Percentiles rank a stretch among this genome's conserved stretches.
These are phyloP conservation scores for Saturnispora sanitii DNA, from an alignment of 805 yeast species.

Conservation along the genomic window DNA sequence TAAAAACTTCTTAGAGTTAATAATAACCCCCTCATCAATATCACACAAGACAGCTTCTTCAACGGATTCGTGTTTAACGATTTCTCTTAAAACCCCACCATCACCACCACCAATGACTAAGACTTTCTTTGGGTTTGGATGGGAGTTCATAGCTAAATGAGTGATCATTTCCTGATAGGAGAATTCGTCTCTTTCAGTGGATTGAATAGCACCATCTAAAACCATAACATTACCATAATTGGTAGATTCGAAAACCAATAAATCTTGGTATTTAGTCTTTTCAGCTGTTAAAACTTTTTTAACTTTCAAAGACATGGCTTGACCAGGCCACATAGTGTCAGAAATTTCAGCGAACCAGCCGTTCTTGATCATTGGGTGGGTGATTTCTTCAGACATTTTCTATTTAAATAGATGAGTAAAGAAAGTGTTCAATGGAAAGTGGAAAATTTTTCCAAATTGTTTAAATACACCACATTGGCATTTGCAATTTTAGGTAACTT, in stretches of 20 bases:
- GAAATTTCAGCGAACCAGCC: constrained; percentile 97
- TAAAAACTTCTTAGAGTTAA: constrained; percentile 74
- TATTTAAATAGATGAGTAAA: not conserved
- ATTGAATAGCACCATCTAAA: constrained; percentile 90
- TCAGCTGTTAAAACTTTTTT: constrained; percentile 79
- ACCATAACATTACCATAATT: constrained; percentile 94
- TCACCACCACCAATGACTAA: constrained; percentile 94
- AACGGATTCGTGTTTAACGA: constrained; percentile 53
- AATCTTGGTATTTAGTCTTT: constrained; percentile 86
- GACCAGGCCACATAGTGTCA: constrained; percentile 98
- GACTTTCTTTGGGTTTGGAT: constrained; percentile 79
- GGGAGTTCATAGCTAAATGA: constrained; percentile 85
- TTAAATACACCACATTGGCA: too few species aligned
- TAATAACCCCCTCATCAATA: constrained; percentile 88
- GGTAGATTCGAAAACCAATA: constrained; percentile 83
- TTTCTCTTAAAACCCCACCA: constrained; percentile 88
- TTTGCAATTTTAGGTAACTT: too few species aligned
- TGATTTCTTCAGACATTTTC: constrained; percentile 27
- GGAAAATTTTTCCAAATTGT: too few species aligned
- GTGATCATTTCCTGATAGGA: constrained; percentile 98
- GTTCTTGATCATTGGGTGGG: constrained; percentile 56
- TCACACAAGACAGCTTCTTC: constrained; percentile 72
- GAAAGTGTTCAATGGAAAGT: not conserved
- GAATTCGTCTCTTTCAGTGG: constrained; percentile 94
- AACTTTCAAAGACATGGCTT: constrained; percentile 87